phyloP scores from a whole-genome alignment of 2,329 filamentous ascomycete species.

The Aspergillus viridinutans region DNA sequence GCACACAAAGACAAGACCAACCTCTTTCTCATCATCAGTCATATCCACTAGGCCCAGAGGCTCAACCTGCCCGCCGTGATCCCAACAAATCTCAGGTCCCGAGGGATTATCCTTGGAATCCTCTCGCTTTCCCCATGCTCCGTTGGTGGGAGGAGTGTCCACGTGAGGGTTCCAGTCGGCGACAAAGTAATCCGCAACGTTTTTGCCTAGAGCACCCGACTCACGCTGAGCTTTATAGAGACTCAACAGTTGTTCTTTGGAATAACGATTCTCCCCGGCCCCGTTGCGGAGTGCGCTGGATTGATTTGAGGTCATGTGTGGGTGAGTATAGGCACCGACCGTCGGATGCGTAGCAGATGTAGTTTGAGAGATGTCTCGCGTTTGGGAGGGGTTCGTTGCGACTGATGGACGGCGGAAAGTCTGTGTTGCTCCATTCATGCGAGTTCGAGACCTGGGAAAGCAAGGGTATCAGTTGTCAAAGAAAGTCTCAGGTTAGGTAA shows the following conservation, averaged over 20 bases:
- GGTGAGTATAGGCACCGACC: constrained; percentile 55
- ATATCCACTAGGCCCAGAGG: constrained; percentile 72
- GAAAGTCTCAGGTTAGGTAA: background rate
- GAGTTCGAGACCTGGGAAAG: constrained; percentile 52
- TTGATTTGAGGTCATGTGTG: constrained; percentile 53
- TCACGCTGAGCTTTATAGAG: constrained; percentile 62
- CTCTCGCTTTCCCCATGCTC: constrained; percentile 70
- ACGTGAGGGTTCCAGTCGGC: constrained; percentile 75
- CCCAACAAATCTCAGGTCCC: constrained; percentile 92
- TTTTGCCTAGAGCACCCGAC: constrained; percentile 52
- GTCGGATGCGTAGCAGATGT: constrained; percentile 39
- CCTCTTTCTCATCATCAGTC: constrained; percentile 63
- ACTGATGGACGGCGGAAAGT: constrained; percentile 63
- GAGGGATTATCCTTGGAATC: constrained; percentile 70
- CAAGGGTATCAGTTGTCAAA: background rate
- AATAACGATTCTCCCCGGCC: constrained; percentile 60
- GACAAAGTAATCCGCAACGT: constrained; percentile 65
- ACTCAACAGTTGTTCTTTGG: constrained; percentile 72
- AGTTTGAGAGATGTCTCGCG: constrained; percentile 39
- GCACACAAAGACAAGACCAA: constrained; percentile 30
- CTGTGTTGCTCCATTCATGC: constrained; percentile 63
- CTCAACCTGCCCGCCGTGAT: constrained; percentile 62
- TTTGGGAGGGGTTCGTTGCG: constrained; percentile 51
- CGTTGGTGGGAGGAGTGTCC: constrained; percentile 59
- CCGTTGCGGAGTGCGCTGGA: constrained; percentile 49